These are phyloP conservation scores for Penicillium bialowiezense DNA, from an alignment of 495 filamentous ascomycete genomes.

Conservation along the genomic window DNA sequence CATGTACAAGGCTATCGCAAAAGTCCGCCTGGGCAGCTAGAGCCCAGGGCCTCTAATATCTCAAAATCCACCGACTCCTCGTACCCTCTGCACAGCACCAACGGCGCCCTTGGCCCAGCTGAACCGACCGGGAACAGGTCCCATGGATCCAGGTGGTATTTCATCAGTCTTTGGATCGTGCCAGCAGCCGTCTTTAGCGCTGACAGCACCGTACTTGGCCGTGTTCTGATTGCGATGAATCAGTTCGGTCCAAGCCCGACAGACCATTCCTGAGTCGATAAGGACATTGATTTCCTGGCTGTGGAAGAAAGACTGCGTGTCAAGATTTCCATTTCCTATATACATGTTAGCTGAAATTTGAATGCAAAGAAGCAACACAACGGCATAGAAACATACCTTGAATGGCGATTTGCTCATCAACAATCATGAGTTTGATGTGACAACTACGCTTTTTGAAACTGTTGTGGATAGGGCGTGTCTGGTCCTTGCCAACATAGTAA, in stretches of 20 bases:
- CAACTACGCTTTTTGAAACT: slow-evolving; percentile 61
- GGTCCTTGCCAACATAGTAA: slow-evolving; percentile 74
- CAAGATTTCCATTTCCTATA: slow-evolving; percentile 69
- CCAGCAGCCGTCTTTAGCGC: slow-evolving; percentile 49
- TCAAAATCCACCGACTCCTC: slow-evolving; percentile 59
- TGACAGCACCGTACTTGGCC: slow-evolving; percentile 55
- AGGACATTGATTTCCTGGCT: slow-evolving; percentile 74
- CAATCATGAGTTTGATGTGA: slow-evolving; percentile 74
- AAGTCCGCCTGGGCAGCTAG: too few relatives aligned
- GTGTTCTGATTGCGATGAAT: slow-evolving; percentile 72
- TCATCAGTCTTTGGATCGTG: slow-evolving; percentile 52
- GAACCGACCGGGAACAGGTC: slow-evolving; percentile 55
- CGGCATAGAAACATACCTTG: slow-evolving; percentile 34
- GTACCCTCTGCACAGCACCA: slow-evolving; percentile 60
- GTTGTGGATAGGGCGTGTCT: slow-evolving; percentile 60
- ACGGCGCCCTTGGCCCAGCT: slow-evolving; percentile 61
- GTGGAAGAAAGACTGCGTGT: slow-evolving; percentile 80
- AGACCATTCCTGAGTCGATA: slow-evolving; percentile 60
- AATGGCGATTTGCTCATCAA: slow-evolving; percentile 64
- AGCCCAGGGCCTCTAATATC: not conserved
- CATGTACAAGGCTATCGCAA: too few relatives aligned
- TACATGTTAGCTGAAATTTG: not conserved
- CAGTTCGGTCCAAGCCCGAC: slow-evolving; percentile 58
- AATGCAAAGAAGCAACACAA: not conserved
- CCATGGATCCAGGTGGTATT: slow-evolving; percentile 57